phyloP scores from a whole-genome alignment of 176 grass and related monocot species.

The Oryza glumipatula region DNA sequence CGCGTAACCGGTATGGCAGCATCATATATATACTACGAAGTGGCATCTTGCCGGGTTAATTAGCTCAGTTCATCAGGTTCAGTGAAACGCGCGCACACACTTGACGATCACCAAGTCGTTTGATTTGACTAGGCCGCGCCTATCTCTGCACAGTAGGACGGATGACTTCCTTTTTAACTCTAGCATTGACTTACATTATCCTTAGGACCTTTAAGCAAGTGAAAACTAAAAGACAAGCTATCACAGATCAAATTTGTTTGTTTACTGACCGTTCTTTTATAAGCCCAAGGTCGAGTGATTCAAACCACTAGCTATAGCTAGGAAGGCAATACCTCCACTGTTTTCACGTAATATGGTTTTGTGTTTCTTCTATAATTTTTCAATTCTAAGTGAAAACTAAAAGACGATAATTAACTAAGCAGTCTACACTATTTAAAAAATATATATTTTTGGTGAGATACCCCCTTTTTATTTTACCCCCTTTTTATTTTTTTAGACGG shows the following conservation, averaged over 20 bases:
- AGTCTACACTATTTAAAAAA: too few relatives aligned
- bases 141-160: neutral
- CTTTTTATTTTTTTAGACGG: too few relatives aligned
- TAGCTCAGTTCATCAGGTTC: constrained; percentile 32
- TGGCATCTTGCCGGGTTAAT: neutral
- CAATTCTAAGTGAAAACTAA: too few relatives aligned
- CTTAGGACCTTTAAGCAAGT: neutral
- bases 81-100: constrained; percentile 18
- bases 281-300: neutral
- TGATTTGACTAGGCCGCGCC: constrained; percentile 39
- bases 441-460: too few relatives aligned
- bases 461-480: too few relatives aligned
- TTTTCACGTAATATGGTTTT: too few relatives aligned
- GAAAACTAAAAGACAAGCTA: neutral
- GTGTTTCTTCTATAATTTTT: too few relatives aligned
- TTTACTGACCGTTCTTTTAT: neutral
- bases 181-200: constrained; percentile 36
- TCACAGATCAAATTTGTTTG: neutral
- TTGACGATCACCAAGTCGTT: neutral
- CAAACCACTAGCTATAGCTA: neutral
- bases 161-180: constrained; percentile 6
- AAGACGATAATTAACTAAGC: too few relatives aligned
- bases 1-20: constrained; percentile 3
- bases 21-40: neutral
- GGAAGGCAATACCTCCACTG: too few relatives aligned